Conservation (phyloP, 371 early-diverging fungal genomes). For the Rhizopus sp. region DNA sequence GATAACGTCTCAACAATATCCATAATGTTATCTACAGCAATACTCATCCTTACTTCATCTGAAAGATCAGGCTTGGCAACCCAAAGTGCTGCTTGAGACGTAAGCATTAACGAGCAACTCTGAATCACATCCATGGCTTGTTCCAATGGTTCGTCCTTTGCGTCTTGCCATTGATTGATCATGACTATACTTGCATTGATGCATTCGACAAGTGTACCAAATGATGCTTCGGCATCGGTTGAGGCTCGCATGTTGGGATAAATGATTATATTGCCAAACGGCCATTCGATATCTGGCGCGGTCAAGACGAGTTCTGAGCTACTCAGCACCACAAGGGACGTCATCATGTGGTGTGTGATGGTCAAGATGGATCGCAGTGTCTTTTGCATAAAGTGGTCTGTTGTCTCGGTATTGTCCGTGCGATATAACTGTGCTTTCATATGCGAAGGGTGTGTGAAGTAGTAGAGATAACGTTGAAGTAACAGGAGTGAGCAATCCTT, state of each 20-base stretch:
- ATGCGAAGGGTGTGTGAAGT: constrained; percentile 44
- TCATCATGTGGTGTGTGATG: constrained; percentile 16
- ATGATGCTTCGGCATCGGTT: constrained; percentile 18
- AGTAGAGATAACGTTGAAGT: constrained; percentile 44
- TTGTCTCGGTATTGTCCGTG: constrained; percentile 28
- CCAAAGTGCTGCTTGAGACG: constrained; percentile 37
- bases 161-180: constrained; percentile 25
- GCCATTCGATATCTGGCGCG: constrained; percentile 26
- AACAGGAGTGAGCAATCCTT: constrained; percentile 36
- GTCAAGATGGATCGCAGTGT: constrained; percentile 2
- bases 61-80: constrained; percentile 36
- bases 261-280: constrained; percentile 40
- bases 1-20: constrained; percentile 27
- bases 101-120: constrained; percentile 27
- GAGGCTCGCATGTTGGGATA: constrained; percentile 25
- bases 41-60: constrained; percentile 22
- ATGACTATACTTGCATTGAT: constrained; percentile 25
- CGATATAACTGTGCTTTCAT: constrained; percentile 49
- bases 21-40: constrained; percentile 31
- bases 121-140: constrained; percentile 27
- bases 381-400: constrained; percentile 18
- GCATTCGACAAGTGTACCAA: constrained; percentile 42
- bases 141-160: constrained; percentile 1
- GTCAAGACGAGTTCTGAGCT: constrained; percentile 25
- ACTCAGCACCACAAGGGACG: constrained; percentile 26